phyloP scores from a whole-genome alignment of 1,139 yeast genomes.

The Candida smagusa region DNA sequence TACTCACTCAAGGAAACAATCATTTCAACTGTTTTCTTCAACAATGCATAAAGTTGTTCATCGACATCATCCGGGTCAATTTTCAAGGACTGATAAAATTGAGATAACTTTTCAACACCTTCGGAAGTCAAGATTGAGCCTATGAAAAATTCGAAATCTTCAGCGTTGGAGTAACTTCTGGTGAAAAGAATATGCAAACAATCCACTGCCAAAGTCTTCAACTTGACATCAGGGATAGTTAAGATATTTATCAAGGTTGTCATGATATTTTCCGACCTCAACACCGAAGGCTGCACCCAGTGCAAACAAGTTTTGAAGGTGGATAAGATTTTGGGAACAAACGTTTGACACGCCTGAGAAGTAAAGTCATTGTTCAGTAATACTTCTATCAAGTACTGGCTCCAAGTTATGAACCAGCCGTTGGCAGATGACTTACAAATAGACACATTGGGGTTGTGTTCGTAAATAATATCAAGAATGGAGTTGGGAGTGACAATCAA shows the following conservation, averaged over 20 bases:
- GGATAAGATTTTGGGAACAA: constrained; percentile 69
- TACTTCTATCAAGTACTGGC: constrained; percentile 57
- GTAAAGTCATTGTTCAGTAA: constrained; percentile 30
- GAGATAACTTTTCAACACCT: constrained; percentile 65
- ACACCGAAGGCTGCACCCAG: constrained; percentile 82
- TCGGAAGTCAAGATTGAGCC: constrained; percentile 73
- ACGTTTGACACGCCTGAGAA: constrained; percentile 38
- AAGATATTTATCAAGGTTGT: constrained; percentile 62
- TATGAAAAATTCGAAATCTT: constrained; percentile 75
- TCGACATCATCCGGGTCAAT: constrained; percentile 77
- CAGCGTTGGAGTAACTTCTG: constrained; percentile 64
- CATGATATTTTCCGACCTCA: constrained; percentile 65
- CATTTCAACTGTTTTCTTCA: constrained; percentile 91
- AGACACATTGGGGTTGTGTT: constrained; percentile 61
- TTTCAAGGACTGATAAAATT: constrained; percentile 60
- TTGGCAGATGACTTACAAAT: constrained; percentile 62
- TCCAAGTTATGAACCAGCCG: constrained; percentile 90
- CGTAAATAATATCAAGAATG: constrained; percentile 65
- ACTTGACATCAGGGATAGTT: constrained; percentile 55
- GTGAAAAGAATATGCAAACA: constrained; percentile 88
- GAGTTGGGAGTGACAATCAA: constrained; percentile 74
- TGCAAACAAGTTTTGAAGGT: constrained; percentile 86
- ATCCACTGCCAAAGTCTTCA: constrained; percentile 84
- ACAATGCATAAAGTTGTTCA: constrained; percentile 71
- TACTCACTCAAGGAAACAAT: constrained; percentile 85